Base-by-base conservation (phyloP, 73 alveolate genomes). In the Tetrahymena thermophila region DNA sequence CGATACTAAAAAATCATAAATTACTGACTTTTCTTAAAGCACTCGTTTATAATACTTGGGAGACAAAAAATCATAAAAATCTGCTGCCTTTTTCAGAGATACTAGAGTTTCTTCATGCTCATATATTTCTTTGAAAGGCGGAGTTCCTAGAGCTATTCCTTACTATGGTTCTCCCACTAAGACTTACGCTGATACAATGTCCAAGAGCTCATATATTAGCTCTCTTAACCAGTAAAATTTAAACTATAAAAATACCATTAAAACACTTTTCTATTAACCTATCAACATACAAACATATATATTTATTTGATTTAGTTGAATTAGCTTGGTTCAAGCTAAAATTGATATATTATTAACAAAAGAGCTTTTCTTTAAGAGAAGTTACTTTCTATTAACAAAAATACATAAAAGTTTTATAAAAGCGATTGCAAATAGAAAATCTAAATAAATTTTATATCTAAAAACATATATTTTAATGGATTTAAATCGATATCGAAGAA, bases 51-150 rank as follows among this genome's bases (percentile, higher is more conserved):
- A 71, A 71, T 71, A 71, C 89, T 23, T 71, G 42, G 89, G 89
- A 28, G 89, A 71, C 37, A 71, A 71, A 71, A 95, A 95, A 85
- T 50, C 40, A 50, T 93, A 95, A 43, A 95, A 95, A 56, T 95
- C 97, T 31, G 95, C 97, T 35, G 97, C 95, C 0, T 95, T 95
- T 57, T 95, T 95, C 97, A 89, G 94, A 89, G 84, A 55, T n/a
- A 95, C 97, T 37, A 85, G 97, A 85, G 95, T 95, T 35, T 55
- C 94, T 57, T 95, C 97, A 43, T 95, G 97, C 50, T 95, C 97
- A 34, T 95, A 95, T 95, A 94, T 95, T 71, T 43, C 94, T 37
- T 56, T 95, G 95, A 95, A 95, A 58, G 34, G 93, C 35, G 97
- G 97, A 13, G 94, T 85, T 85, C 94, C 97, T 9, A 34, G 94